Conservation (phyloP, 1,284 basidiomycete genomes). For the Austroboletus novae-zelandiae region DNA sequence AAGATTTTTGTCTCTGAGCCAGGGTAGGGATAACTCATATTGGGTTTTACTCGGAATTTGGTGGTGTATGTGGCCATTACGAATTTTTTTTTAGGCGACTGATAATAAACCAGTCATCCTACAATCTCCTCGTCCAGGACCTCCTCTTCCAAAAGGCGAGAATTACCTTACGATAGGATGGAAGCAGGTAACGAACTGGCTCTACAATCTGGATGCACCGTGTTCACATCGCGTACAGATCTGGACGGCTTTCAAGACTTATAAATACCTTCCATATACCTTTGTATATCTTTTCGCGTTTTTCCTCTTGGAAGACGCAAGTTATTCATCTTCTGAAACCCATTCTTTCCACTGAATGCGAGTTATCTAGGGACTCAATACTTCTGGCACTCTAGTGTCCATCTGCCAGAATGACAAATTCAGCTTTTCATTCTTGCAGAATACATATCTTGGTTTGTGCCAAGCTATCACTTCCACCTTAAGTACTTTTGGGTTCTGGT, state of each 20-base stretch:
- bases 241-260: constrained; percentile 66
- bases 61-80: constrained; percentile 61
- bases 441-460: constrained; percentile 74
- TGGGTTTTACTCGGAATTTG: constrained; percentile 75
- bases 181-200: constrained; percentile 57
- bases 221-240: constrained; percentile 42
- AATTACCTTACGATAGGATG: constrained; percentile 74
- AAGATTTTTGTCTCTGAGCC: constrained; percentile 2
- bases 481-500: constrained; percentile 77
- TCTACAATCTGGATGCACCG: background rate
- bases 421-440: constrained; percentile 69
- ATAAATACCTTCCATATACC: constrained; percentile 71
- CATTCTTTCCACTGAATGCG: background rate
- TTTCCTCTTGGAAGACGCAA: constrained; percentile 75
- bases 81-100: background rate
- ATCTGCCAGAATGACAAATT: constrained; percentile 82
- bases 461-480: constrained; percentile 71
- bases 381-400: constrained; percentile 70
- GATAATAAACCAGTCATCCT: constrained; percentile 54
- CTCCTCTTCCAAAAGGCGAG: constrained; percentile 70
- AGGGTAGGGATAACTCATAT: constrained; percentile 61
- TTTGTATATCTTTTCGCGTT: constrained; percentile 74
- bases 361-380: constrained; percentile 62
- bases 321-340: background rate
- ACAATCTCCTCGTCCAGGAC: constrained; percentile 73